These are phyloP conservation scores for Aristolochia californica DNA, from an alignment of 164 flowering plant species.

Conservation along the genomic window DNA sequence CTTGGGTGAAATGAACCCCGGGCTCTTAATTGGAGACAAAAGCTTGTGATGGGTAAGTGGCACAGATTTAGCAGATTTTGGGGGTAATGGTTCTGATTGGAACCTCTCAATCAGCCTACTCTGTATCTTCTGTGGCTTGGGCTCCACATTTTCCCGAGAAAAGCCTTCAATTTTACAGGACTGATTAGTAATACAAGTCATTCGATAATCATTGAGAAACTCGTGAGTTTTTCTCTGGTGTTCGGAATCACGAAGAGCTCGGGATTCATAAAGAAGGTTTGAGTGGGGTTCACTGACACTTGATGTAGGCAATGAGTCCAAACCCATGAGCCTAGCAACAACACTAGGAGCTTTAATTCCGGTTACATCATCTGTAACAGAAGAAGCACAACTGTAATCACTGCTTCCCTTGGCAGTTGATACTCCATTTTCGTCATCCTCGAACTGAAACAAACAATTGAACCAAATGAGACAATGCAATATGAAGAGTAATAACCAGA, in stretches of 20 bases:
- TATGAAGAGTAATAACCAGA: background rate
- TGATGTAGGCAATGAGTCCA: constrained; percentile 73
- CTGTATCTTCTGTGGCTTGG: constrained; percentile 30
- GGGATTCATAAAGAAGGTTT: constrained; percentile 46
- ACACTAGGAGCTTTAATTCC: constrained; percentile 70
- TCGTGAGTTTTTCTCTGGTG: constrained; percentile 28
- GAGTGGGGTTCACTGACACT: constrained; percentile 37
- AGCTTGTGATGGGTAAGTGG: constrained; percentile 66
- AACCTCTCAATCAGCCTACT: constrained; percentile 35
- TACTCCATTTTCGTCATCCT: constrained; percentile 51
- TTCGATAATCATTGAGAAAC: constrained; percentile 24
- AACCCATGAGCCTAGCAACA: constrained; percentile 95
- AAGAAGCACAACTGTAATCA: constrained; percentile 79
- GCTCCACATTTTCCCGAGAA: constrained; percentile 22
- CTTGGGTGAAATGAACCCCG: constrained; percentile 42
- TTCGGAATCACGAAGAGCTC: constrained; percentile 35
- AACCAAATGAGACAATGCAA: background rate
- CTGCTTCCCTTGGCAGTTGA: constrained; percentile 48
- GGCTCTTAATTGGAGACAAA: constrained; percentile 75
- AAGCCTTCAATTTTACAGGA: constrained; percentile 19
- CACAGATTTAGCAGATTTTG: constrained; percentile 68
- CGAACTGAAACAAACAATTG: constrained; percentile 26
- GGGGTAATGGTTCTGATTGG: constrained; percentile 68
- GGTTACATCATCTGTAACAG: constrained; percentile 65
- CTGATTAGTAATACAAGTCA: constrained; percentile 21